phyloP scores from a whole-genome alignment of 2,329 filamentous ascomycete genomes.

The Clarireedia homoeocarpa region DNA sequence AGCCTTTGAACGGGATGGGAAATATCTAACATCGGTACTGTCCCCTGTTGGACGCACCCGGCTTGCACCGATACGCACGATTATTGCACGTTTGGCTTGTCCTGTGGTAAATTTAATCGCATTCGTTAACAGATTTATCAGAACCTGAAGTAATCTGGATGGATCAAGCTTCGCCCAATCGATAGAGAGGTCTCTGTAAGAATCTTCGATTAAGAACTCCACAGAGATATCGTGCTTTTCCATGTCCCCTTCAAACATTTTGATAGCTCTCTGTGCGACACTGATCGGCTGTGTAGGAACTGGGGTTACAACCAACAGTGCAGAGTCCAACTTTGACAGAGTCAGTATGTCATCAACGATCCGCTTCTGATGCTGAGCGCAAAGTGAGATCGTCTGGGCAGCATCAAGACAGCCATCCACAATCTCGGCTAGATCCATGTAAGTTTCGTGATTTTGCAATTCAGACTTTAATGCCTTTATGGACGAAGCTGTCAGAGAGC shows the following conservation, averaged over 20 bases:
- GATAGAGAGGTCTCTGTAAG: slow-evolving; percentile 55
- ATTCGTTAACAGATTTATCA: slow-evolving; percentile 77
- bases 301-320: slow-evolving; percentile 61
- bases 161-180: slow-evolving; percentile 72
- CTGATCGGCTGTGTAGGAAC: slow-evolving; percentile 60
- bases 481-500: slow-evolving; percentile 1
- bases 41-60: slow-evolving; percentile 39
- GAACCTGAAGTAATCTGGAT: slow-evolving; percentile 67
- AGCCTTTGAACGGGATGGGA: slow-evolving; percentile 28
- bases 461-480: neutral
- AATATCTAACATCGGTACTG: slow-evolving; percentile 31
- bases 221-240: slow-evolving; percentile 64
- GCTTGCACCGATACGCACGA: slow-evolving; percentile 32
- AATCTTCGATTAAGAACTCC: slow-evolving; percentile 59
- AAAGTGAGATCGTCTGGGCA: slow-evolving; percentile 73
- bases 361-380: slow-evolving; percentile 63
- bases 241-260: slow-evolving; percentile 74
- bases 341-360: slow-evolving; percentile 63
- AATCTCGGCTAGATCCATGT: slow-evolving; percentile 38
- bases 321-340: slow-evolving; percentile 62
- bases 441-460: neutral
- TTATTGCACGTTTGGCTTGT: slow-evolving; percentile 46
- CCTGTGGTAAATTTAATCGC: slow-evolving; percentile 75
- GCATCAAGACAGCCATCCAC: slow-evolving; percentile 59
- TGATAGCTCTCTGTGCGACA: slow-evolving; percentile 60